Evolutionary conservation across 2,329 filamentous ascomycete genomes (phyloP).

Genomic region (Calonectria multiphialidica): DNA sequence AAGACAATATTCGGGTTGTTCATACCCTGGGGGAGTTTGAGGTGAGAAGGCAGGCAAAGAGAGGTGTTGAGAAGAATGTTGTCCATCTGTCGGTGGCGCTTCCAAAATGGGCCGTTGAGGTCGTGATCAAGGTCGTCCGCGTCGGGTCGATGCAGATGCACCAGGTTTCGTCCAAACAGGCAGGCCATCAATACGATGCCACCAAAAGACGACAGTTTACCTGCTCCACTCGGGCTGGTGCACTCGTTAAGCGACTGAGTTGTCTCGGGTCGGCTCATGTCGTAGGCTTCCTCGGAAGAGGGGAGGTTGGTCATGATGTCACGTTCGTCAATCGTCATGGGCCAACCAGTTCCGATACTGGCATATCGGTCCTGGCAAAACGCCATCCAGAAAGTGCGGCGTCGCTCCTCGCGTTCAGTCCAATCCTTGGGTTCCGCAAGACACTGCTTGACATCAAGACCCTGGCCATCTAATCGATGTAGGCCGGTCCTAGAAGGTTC

Average conservation of each 20-base stretch:
- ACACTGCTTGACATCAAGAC: constrained; percentile 93
- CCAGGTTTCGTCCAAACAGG: constrained; percentile 90
- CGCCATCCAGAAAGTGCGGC: constrained; percentile 94
- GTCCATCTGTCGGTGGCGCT: constrained; percentile 88
- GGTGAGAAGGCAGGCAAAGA: constrained; percentile 81
- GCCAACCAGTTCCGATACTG: constrained; percentile 97
- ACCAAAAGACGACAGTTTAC: constrained; percentile 81
- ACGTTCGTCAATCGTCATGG: constrained; percentile 91
- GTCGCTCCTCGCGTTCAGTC: constrained; percentile 92
- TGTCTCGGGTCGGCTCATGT: constrained; percentile 80
- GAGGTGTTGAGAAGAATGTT: constrained; percentile 90
- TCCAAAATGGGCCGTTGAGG: constrained; percentile 96
- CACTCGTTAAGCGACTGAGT: constrained; percentile 78
- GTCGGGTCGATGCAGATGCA: constrained; percentile 90
- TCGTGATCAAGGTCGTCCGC: constrained; percentile 86
- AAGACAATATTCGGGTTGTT: constrained; percentile 89
- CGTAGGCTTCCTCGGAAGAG: constrained; percentile 85
- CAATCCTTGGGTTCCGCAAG: constrained; percentile 88
- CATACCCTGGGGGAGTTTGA: constrained; percentile 84
- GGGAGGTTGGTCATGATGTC: constrained; percentile 92
- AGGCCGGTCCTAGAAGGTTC: constrained; percentile 80
- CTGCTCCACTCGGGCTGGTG: constrained; percentile 78
- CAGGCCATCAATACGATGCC: constrained; percentile 88
- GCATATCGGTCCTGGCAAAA: constrained; percentile 93
- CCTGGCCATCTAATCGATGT: constrained; percentile 85